Percentiles rank a stretch among this genome's conserved stretches.
phyloP scores from a whole-genome alignment of 202 grass and related monocot species.

The Sporobolus alterniflorus region DNA sequence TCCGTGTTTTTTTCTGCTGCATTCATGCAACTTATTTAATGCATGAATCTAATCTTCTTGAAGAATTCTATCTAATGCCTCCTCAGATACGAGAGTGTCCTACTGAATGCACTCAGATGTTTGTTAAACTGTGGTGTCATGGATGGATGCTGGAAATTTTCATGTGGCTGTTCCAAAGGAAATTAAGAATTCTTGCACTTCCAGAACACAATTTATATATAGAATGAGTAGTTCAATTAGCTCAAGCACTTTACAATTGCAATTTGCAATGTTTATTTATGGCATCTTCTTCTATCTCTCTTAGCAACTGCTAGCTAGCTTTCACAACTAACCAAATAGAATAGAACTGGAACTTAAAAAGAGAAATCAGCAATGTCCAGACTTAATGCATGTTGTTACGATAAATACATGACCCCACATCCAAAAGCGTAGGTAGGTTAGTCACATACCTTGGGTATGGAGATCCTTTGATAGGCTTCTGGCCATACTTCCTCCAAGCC shows the following conservation, averaged over 20 bases:
- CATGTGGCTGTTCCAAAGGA: slow-evolving; percentile 11
- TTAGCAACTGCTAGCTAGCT: slow-evolving; percentile 38
- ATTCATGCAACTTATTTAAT: background rate
- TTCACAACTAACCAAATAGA: slow-evolving; percentile 40
- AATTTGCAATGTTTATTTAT: slow-evolving; percentile 28
- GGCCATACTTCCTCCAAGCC: slow-evolving; percentile 99
- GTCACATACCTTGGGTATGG: slow-evolving; percentile 80
- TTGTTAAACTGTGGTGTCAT: background rate
- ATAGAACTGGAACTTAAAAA: background rate
- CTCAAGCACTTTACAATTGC: slow-evolving; percentile 4
- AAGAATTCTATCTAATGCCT: background rate
- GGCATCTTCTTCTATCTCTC: slow-evolving; percentile 23
- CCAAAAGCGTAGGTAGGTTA: slow-evolving; percentile 14
- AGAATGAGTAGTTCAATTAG: slow-evolving; percentile 7
- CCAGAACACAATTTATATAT: background rate
- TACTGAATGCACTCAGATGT: background rate
- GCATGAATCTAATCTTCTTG: background rate
- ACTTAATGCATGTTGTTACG: slow-evolving; percentile 1
- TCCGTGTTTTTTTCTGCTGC: background rate
- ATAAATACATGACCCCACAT: slow-evolving; percentile 28
- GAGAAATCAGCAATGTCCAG: slow-evolving; percentile 43
- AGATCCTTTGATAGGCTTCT: slow-evolving; percentile 99
- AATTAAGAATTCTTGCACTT: slow-evolving; percentile 12
- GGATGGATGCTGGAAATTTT: background rate
- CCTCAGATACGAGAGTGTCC: no score